Evolutionary conservation across 192 early-diverging fungal species (phyloP).

Genomic region (Coemansia asiatica): DNA sequence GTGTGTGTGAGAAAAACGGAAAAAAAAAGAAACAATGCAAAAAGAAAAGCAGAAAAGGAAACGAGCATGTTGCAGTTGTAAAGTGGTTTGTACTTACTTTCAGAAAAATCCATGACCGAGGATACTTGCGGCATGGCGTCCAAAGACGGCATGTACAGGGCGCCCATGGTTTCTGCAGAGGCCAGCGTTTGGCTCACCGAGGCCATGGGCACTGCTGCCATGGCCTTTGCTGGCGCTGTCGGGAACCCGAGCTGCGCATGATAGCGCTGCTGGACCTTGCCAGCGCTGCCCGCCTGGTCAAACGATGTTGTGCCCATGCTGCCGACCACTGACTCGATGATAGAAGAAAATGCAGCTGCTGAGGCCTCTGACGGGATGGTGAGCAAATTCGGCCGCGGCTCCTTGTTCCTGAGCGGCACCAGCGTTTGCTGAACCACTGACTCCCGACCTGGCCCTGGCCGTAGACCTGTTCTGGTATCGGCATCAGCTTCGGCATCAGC

Average conservation of each 20-base stretch:
- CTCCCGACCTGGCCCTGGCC: conserved; percentile 6
- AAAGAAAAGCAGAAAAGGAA: not conserved
- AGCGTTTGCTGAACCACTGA: not conserved
- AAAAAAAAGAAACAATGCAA: not conserved
- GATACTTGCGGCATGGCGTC: conserved; percentile 10
- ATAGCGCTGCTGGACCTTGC: not conserved
- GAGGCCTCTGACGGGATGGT: not conserved
- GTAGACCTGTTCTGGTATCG: not conserved
- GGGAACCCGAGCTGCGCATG: not conserved
- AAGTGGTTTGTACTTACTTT: conserved; percentile 28
- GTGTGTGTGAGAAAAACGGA: not conserved
- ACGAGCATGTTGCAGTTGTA: not conserved
- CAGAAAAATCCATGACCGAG: conserved; percentile 4
- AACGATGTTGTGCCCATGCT: not conserved
- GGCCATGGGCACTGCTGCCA: not conserved
- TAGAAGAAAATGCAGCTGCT: not conserved
- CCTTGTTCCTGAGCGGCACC: not conserved
- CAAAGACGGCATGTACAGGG: conserved; percentile 49
- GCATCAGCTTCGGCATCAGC: too few relatives aligned
- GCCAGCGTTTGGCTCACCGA: not conserved
- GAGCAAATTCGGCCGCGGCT: conserved; percentile 1
- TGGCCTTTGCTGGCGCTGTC: not conserved
- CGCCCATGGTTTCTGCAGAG: conserved; percentile 22
- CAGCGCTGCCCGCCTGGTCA: not conserved
- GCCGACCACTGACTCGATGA: not conserved